phyloP scores from a whole-genome alignment of 345 rosid genomes.

The Brassica cretica region DNA sequence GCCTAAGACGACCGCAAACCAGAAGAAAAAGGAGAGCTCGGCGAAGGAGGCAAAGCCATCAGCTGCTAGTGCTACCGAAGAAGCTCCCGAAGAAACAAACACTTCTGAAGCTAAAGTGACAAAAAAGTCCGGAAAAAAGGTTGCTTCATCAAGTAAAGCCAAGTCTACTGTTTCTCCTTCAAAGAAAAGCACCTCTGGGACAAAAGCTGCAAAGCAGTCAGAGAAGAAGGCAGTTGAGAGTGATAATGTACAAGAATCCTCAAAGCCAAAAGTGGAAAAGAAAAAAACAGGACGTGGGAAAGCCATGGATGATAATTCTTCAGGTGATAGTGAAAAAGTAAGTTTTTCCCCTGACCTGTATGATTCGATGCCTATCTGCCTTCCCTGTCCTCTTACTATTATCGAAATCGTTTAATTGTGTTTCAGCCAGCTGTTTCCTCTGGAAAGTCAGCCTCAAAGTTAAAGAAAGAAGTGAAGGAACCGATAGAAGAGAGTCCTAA shows the following conservation, averaged over 20 bases:
- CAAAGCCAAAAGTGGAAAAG: constrained; percentile 53
- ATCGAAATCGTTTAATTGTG: constrained; percentile 16
- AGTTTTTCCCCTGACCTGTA: constrained; percentile 5
- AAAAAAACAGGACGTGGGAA: constrained; percentile 53
- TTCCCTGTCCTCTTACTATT: constrained; percentile 11
- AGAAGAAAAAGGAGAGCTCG: constrained; percentile 58
- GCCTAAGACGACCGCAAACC: constrained; percentile 45
- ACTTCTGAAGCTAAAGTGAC: constrained; percentile 54
- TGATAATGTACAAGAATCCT: constrained; percentile 52
- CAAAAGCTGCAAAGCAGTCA: constrained; percentile 46
- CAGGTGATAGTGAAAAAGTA: constrained; percentile 61
- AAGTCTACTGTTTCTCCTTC: constrained; percentile 28
- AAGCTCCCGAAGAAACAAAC: constrained; percentile 50
- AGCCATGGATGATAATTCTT: constrained; percentile 42
- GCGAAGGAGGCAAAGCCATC: constrained; percentile 46
- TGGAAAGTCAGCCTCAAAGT: constrained; percentile 53
- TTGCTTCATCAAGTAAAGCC: constrained; percentile 47
- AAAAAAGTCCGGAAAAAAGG: constrained; percentile 48
- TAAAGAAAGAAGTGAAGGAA: constrained; percentile 48
- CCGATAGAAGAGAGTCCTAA: constrained; percentile 58
- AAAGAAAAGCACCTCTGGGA: constrained; percentile 46
- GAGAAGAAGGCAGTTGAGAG: constrained; percentile 55
- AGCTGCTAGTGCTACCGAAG: constrained; percentile 45
- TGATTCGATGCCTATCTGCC: background rate
- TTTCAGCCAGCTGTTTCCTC: constrained; percentile 57